Base-by-base conservation (phyloP, 2,329 filamentous ascomycete genomes). In the Aspergillus chevalieri region DNA sequence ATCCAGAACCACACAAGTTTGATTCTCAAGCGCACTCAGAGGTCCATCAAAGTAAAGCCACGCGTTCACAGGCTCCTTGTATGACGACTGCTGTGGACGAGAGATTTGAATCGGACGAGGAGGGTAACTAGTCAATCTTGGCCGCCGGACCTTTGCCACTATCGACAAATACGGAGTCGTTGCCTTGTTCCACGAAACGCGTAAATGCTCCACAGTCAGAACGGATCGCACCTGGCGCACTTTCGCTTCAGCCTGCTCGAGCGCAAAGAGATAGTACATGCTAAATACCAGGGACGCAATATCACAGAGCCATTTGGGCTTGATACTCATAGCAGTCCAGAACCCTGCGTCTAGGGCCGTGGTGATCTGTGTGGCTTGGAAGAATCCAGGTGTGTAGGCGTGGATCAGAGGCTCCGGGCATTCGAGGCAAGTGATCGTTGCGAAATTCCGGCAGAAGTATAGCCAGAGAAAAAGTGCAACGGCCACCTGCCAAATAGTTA, bases 21-120 rank as follows among this genome's bases (percentile, higher is more conserved):
- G 86, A 39, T 85, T 80, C 60, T 84, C 83, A 43, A 96, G 74
- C 43, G 89, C 85, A 2, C 85, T 82, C 6, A 95, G 70, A 0
- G 91, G 86, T 0, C 93, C 93, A 62, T 97, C 89, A 61, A 91
- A 98, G 68, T 96, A 98, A 28, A 98, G 75, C 91, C 92, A 97
- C 1, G 82, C 92, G 49, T 82, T 79, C 1, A 95, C 83, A 0
- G 89, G 86, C 38, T 94, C 89, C 47, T 78, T 84, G 69, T 96
- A 95, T 54, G 88, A 83, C 55, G 89, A 95, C 33, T 82, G 81
- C 22, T 76, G 73, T 0, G 93, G 93, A 36, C 93, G 77, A 0
- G 89, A 85, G 52, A 98, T 96, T 17, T 89, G 81, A 46, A 97
- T 84, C 48, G 85, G 84, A 43, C 92, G 80, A 2, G 93, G 90